Percentiles rank a stretch among this genome's conserved stretches.
phyloP scores from a whole-genome alignment of 2,329 filamentous ascomycete genomes.

The Fusarium udum region DNA sequence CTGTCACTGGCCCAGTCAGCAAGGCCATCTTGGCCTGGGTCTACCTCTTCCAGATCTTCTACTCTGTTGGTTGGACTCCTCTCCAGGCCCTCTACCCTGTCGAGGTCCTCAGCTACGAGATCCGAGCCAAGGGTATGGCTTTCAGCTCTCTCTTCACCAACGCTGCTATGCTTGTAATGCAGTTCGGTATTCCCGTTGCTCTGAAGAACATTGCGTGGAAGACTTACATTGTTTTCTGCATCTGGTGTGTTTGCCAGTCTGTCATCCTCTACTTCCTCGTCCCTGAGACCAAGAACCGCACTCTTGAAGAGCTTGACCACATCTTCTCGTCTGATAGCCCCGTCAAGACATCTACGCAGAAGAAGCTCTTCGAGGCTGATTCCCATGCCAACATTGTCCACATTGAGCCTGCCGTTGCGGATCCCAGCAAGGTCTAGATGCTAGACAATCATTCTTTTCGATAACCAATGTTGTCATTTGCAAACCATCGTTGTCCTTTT shows the following conservation, averaged over 20 bases:
- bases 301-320: slow-evolving; percentile 43
- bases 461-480: not conserved
- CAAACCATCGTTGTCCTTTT: not conserved
- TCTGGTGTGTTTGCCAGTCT: slow-evolving; percentile 55
- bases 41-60: slow-evolving; percentile 47
- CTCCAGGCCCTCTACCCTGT: slow-evolving; percentile 59
- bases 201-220: slow-evolving; percentile 62
- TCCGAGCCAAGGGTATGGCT: slow-evolving; percentile 65
- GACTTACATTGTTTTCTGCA: slow-evolving; percentile 62
- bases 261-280: slow-evolving; percentile 59
- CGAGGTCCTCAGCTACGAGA: slow-evolving; percentile 63
- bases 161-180: slow-evolving; percentile 48
- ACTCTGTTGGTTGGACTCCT: slow-evolving; percentile 54
- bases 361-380: slow-evolving; percentile 36
- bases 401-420: slow-evolving; percentile 15
- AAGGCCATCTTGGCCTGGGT: slow-evolving; percentile 60
- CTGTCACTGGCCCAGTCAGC: slow-evolving; percentile 47
- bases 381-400: slow-evolving; percentile 28
- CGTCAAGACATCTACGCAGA: slow-evolving; percentile 34
- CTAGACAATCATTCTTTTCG: not conserved
- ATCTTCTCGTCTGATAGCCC: slow-evolving; percentile 37
- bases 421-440: slow-evolving; percentile 1
- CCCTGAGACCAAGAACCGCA: slow-evolving; percentile 61
- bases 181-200: slow-evolving; percentile 58
- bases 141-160: slow-evolving; percentile 58